Base-by-base conservation (phyloP, 805 yeast species). In the Candida broadrunensis region DNA sequence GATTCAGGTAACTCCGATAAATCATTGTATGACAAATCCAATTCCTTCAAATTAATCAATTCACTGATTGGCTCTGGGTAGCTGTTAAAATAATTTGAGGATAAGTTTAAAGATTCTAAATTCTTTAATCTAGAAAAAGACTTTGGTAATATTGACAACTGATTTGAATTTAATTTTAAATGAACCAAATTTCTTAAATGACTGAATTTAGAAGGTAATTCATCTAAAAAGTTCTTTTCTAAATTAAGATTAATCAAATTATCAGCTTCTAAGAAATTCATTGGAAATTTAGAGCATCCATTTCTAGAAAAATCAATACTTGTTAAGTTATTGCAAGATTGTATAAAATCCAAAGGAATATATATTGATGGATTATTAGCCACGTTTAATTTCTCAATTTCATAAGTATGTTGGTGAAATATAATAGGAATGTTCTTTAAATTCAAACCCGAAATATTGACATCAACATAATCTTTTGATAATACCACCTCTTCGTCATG, bases 301-400 rank as follows among this genome's bases (percentile, higher is more conserved):
- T 85, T 85, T 46, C 81, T 73, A 1, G 86, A 80, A 68, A 82
- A 87, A 41, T 80, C 74, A 46, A 89, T 70, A 39, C 78, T 76
- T 20, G 77, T 73, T 52, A 89, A 69, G 53, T 86, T 86, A 31
- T 80, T 75, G 49, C 95, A 87, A 18, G 84, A 78, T 56, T 88
- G 95, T 52, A 90, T 81, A 57, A 90, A 90, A 55, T 89, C 96
- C 41, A 80, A 65, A 0, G 97, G 95, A 25, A 90, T 68, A 44
- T 81, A 79, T 39, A 91, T 83, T 14, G 95, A 85, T 3, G 96
- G 95, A 57, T 90, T 90, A 47, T 84, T 80, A 2, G 95, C 85
- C 7, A 88, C 88, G 60, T 90, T 91, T 45, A 90, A 70, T 45
- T 82, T 74, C 50, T 85, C 85, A 43, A 90, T 88, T 46, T 87